A percentile compares a stretch with the other conserved stretches of the same genome.
These are phyloP conservation scores for Eucalyptus victrix DNA, from an alignment of 345 rosid species.

Conservation along the genomic window DNA sequence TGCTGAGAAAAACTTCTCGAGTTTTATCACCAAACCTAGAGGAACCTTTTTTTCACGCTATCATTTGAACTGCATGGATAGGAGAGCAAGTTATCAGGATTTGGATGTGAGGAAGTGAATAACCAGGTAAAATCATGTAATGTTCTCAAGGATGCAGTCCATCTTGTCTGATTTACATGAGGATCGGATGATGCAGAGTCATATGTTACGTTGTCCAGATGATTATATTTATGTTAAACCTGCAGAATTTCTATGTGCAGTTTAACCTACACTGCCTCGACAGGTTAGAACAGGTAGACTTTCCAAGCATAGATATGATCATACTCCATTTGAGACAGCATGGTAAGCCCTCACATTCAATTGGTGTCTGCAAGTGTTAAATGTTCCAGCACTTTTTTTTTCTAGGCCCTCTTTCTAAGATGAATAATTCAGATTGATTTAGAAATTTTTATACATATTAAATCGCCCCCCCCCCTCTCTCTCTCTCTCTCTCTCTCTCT, in stretches of 20 bases:
- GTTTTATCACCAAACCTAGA: background rate
- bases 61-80: background rate
- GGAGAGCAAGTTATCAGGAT: background rate
- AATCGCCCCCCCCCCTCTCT: too few relatives aligned
- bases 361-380: background rate
- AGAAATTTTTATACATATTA: background rate
- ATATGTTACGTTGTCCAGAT: background rate
- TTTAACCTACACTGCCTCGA: background rate
- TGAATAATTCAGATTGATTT: background rate
- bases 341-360: background rate
- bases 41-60: background rate
- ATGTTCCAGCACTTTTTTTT: background rate
- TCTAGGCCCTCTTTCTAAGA: background rate
- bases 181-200: background rate
- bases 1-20: background rate
- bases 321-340: background rate
- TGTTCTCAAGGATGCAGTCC: background rate
- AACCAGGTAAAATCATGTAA: background rate
- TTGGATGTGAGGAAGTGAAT: background rate
- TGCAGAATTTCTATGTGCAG: background rate
- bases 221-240: background rate
- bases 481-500: accelerated
- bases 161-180: background rate
- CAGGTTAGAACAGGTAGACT: background rate
- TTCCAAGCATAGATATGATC: background rate